These are phyloP conservation scores for Lichenothelia convexa DNA, from an alignment of 495 filamentous ascomycete genomes.

Conservation along the genomic window DNA sequence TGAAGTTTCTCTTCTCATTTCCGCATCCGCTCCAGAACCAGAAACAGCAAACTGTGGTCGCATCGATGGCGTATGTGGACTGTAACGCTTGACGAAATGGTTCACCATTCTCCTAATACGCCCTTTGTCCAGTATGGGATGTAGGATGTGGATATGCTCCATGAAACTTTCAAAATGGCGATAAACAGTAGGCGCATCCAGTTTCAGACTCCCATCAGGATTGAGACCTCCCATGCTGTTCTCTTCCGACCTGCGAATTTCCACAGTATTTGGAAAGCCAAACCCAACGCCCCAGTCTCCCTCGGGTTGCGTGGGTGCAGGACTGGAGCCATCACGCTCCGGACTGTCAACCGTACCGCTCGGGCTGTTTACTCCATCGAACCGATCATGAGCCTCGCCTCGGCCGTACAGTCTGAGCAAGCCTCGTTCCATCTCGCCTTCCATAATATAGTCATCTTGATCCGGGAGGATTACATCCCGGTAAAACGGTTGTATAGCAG, in stretches of 20 bases:
- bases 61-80: slow-evolving; percentile 10
- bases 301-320: slow-evolving; percentile 12
- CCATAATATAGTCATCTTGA: slow-evolving; percentile 48
- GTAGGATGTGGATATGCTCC: slow-evolving; percentile 67
- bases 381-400: slow-evolving; percentile 48
- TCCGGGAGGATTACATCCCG: slow-evolving; percentile 24
- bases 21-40: slow-evolving; percentile 12
- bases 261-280: slow-evolving; percentile 5
- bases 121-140: slow-evolving; percentile 59
- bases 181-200: slow-evolving; percentile 41
- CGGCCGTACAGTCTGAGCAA: slow-evolving; percentile 58
- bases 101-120: slow-evolving; percentile 31
- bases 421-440: slow-evolving; percentile 62
- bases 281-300: slow-evolving; percentile 24
- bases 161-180: slow-evolving; percentile 54
- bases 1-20: too few relatives aligned
- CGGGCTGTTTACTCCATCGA: slow-evolving; percentile 19
- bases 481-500: slow-evolving; percentile 40
- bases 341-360: slow-evolving; percentile 14
- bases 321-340: slow-evolving; percentile 13
- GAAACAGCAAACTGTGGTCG: slow-evolving; percentile 5
- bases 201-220: slow-evolving; percentile 41
- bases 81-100: slow-evolving; percentile 25
- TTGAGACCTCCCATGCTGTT: slow-evolving; percentile 30
- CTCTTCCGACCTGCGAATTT: slow-evolving; percentile 9